Evolutionary conservation across 2,329 filamentous ascomycete species (phyloP).

Genomic region (Grosmannia serpens): DNA sequence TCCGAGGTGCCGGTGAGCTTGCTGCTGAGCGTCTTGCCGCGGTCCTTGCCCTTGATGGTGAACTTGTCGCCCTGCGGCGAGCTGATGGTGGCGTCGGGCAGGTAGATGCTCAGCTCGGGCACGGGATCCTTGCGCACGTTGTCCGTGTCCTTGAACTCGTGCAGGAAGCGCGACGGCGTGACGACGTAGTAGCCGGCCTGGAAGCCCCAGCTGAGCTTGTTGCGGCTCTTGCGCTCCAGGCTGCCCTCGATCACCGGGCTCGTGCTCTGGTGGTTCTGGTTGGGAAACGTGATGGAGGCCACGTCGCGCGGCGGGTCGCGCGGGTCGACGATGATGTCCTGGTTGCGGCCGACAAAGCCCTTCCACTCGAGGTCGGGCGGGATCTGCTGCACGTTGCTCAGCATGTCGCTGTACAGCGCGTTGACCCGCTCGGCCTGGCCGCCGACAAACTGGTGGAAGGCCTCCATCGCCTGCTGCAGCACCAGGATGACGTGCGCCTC

Average conservation of each 20-base stretch:
- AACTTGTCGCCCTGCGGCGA: constrained; percentile 68
- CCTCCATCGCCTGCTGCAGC: constrained; percentile 69
- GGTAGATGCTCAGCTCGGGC: constrained; percentile 81
- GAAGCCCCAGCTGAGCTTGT: constrained; percentile 69
- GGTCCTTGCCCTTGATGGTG: constrained; percentile 90
- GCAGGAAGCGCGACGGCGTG: constrained; percentile 75
- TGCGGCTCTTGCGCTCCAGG: constrained; percentile 81
- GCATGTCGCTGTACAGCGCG: constrained; percentile 75
- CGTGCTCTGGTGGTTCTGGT: constrained; percentile 73
- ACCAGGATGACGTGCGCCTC: constrained; percentile 77
- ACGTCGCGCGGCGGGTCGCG: constrained; percentile 62
- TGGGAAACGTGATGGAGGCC: constrained; percentile 69
- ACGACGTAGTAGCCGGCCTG: constrained; percentile 81
- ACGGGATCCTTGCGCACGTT: constrained; percentile 56
- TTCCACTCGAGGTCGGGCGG: constrained; percentile 86
- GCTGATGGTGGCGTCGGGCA: constrained; percentile 80
- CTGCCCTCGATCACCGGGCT: constrained; percentile 77
- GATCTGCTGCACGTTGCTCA: constrained; percentile 63
- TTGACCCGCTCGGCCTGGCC: constrained; percentile 74
- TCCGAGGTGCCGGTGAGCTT: constrained; percentile 73
- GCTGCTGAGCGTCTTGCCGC: constrained; percentile 65
- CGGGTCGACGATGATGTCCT: constrained; percentile 65
- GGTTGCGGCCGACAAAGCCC: constrained; percentile 64
- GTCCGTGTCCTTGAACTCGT: constrained; percentile 94
- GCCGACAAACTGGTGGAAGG: constrained; percentile 71